phyloP scores from a whole-genome alignment of 306 rosid genomes.

The Echinosophora koreensis region DNA sequence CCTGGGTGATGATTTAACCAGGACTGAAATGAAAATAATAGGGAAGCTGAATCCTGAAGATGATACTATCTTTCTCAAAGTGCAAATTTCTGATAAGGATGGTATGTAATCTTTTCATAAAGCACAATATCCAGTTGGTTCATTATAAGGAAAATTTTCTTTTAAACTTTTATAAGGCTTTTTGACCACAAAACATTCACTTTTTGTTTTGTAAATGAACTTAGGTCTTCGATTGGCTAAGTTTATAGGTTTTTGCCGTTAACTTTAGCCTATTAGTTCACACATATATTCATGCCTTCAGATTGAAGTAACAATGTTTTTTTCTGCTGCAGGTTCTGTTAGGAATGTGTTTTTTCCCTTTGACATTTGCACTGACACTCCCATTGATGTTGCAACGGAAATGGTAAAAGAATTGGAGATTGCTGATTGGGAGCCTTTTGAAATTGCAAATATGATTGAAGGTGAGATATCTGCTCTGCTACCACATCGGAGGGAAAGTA shows the following conservation, averaged over 20 bases:
- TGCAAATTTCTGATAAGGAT: constrained; percentile 76
- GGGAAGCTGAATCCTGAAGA: constrained; percentile 89
- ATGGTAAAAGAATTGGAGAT: constrained; percentile 97
- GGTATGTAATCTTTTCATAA: constrained; percentile 54
- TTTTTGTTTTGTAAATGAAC: constrained; percentile 2
- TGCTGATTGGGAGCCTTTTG: constrained; percentile 83
- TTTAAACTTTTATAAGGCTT: not conserved
- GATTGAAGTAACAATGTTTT: constrained; percentile 13
- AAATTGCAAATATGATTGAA: constrained; percentile 89
- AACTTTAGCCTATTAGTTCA: not conserved
- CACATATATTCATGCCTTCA: constrained; percentile 9
- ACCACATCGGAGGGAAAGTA: constrained; percentile 61
- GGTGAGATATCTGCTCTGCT: constrained; percentile 76
- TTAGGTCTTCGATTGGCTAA: not conserved
- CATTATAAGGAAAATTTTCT: not conserved
- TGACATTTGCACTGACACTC: constrained; percentile 75
- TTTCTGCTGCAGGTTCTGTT: constrained; percentile 63
- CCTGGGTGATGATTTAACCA: constrained; percentile 50
- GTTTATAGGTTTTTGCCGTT: constrained; percentile 7
- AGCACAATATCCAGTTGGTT: constrained; percentile 4
- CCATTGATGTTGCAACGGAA: constrained; percentile 82
- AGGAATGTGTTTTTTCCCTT: constrained; percentile 89
- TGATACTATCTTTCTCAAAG: constrained; percentile 81
- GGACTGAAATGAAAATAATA: constrained; percentile 80
- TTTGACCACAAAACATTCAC: not conserved